Percentiles rank a stretch among this genome's conserved stretches.
These are phyloP conservation scores for Ceratocystis eucalypticola DNA, from an alignment of 2,329 filamentous ascomycete genomes.

Conservation along the genomic window DNA sequence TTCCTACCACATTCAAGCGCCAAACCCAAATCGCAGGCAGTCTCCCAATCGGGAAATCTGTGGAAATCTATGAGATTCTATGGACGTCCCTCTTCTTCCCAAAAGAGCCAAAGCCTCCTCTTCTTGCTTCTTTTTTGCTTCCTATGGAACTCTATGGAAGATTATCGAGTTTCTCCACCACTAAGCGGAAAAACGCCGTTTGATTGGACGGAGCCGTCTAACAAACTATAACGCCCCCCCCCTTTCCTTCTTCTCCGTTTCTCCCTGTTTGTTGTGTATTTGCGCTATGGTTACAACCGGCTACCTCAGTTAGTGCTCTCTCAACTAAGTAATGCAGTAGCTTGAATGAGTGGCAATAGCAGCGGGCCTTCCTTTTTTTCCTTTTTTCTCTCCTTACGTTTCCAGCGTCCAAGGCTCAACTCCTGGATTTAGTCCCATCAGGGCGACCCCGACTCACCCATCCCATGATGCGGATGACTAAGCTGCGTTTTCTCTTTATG, in stretches of 20 bases:
- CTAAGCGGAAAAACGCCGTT: not conserved
- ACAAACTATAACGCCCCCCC: not conserved
- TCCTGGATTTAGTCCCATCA: too few relatives aligned
- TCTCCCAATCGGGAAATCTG: not conserved
- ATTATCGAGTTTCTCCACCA: not conserved
- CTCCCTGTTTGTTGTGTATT: not conserved
- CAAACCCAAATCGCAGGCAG: not conserved
- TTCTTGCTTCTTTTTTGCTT: not conserved
- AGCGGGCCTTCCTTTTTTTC: not conserved
- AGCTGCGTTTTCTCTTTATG: not conserved
- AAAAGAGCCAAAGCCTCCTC: constrained; percentile 5
- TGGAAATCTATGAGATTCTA: constrained; percentile 7
- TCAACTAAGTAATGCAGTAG: too few relatives aligned
- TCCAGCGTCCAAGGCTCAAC: too few relatives aligned
- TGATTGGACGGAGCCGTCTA: not conserved
- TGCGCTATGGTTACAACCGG: not conserved
- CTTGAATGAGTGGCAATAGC: too few relatives aligned
- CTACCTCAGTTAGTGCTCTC: not conserved
- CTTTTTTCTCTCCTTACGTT: too few relatives aligned
- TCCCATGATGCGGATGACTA: not conserved
- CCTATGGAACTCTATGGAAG: not conserved
- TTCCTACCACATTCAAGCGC: not conserved
- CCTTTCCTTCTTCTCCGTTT: not conserved
- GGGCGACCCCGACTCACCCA: too few relatives aligned
- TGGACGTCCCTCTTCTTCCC: not conserved